phyloP scores from a whole-genome alignment of 257 asterid species.

The Gentiana straminea region DNA sequence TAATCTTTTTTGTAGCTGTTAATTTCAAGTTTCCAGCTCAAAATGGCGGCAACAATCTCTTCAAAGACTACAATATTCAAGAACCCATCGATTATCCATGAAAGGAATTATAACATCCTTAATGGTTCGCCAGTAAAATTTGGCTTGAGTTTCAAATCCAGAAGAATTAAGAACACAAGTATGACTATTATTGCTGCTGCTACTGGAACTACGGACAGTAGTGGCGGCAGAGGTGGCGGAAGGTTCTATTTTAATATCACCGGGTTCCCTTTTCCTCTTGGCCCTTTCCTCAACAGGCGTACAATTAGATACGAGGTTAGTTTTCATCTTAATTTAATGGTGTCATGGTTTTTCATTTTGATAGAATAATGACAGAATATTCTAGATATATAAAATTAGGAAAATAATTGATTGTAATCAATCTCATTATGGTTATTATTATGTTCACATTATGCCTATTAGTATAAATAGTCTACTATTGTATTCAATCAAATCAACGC shows the following conservation, averaged over 20 bases:
- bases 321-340: neutral
- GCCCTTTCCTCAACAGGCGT: slow-evolving; percentile 86
- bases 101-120: slow-evolving; percentile 26
- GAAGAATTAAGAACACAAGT: slow-evolving; percentile 26
- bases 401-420: too few relatives aligned
- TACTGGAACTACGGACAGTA: slow-evolving; percentile 15
- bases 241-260: slow-evolving; percentile 81
- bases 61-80: slow-evolving; percentile 28
- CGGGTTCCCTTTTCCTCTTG: slow-evolving; percentile 95
- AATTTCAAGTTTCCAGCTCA: neutral
- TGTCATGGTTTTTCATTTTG: too few relatives aligned
- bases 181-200: slow-evolving; percentile 43
- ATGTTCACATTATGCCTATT: too few relatives aligned
- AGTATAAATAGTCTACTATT: too few relatives aligned
- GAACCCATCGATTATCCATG: slow-evolving; percentile 22
- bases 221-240: slow-evolving; percentile 28
- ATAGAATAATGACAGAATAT: too few relatives aligned
- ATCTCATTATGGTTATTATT: too few relatives aligned
- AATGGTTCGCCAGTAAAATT: slow-evolving; percentile 32
- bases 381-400: too few relatives aligned
- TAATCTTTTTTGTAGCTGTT: too few relatives aligned
- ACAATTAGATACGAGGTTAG: slow-evolving; percentile 76
- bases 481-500: too few relatives aligned
- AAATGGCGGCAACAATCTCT: slow-evolving; percentile 30
- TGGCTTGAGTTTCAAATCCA: slow-evolving; percentile 32